Percentiles rank a stretch among this genome's conserved stretches.
Conservation (phyloP, 306 rosid species). For the Datisca glomerata region DNA sequence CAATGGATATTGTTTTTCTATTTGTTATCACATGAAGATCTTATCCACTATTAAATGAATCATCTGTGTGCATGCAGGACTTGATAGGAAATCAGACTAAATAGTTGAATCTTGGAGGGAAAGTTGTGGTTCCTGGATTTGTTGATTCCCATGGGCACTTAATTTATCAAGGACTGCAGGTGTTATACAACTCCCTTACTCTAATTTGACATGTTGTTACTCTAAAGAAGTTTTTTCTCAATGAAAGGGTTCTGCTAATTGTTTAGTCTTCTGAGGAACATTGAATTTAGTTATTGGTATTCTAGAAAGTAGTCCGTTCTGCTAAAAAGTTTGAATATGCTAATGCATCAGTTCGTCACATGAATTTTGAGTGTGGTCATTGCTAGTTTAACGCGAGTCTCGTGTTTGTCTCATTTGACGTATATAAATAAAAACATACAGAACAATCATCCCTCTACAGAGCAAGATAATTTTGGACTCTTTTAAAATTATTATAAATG, state of each 20-base stretch:
- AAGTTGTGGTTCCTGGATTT: conserved; percentile 79
- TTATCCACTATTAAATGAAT: not conserved
- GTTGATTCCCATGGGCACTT: conserved; percentile 80
- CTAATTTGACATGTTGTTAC: too few species aligned
- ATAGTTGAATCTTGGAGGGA: conserved; percentile 57
- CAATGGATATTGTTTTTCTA: not conserved
- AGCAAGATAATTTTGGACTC: too few species aligned
- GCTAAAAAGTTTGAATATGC: not conserved
- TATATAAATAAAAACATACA: too few species aligned
- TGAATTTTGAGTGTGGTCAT: too few species aligned
- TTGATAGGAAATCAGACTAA: conserved; percentile 48
- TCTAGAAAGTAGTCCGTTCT: not conserved
- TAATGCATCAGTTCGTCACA: not conserved
- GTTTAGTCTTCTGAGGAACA: too few species aligned
- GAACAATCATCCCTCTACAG: too few species aligned
- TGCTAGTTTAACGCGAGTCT: too few species aligned
- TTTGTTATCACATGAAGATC: not conserved
- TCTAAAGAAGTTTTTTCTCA: too few species aligned
- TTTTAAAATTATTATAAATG: too few species aligned
- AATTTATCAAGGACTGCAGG: conserved; percentile 67
- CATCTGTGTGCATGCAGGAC: conserved; percentile 31
- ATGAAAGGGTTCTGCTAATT: too few species aligned
- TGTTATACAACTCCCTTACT: conserved; percentile 17
- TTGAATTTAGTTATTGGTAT: too few species aligned
- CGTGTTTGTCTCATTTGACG: too few species aligned